phyloP scores from a whole-genome alignment of 495 filamentous ascomycete genomes.

The Poronia punctata region DNA sequence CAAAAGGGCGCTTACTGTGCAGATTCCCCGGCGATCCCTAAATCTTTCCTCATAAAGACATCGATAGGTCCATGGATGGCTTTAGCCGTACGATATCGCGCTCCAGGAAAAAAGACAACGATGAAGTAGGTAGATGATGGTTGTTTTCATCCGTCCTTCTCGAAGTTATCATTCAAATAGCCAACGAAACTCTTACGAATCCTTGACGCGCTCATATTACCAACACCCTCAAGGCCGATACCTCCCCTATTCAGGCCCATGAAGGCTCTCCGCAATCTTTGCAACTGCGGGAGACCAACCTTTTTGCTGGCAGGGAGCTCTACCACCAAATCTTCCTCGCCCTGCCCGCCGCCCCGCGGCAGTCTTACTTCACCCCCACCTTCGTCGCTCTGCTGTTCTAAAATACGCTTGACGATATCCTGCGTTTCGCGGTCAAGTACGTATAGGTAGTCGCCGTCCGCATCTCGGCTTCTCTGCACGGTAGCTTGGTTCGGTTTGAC shows the following conservation, averaged over 20 bases:
- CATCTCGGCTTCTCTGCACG: constrained; percentile 53
- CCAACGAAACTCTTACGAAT: constrained; percentile 64
- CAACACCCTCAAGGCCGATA: constrained; percentile 40
- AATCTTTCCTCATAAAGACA: no score
- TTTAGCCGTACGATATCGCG: no score
- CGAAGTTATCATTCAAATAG: constrained; percentile 64
- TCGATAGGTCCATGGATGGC: no score
- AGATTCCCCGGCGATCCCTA: no score
- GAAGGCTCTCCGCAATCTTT: constrained; percentile 79
- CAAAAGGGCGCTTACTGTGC: no score
- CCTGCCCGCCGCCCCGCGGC: constrained; percentile 21
- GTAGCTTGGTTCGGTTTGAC: constrained; percentile 78
- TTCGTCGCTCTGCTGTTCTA: constrained; percentile 64
- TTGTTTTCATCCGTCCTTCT: constrained; percentile 39
- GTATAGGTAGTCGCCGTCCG: constrained; percentile 74
- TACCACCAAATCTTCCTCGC: constrained; percentile 36
- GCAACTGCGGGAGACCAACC: constrained; percentile 66
- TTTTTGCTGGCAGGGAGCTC: constrained; percentile 53
- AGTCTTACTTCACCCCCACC: constrained; percentile 43
- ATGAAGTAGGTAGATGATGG: no score
- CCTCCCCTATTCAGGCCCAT: constrained; percentile 65
- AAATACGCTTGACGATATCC: constrained; percentile 67
- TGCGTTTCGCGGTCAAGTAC: constrained; percentile 79
- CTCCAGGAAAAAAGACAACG: no score
- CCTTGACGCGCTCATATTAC: constrained; percentile 42